Conservation (phyloP, 306 rosid species). For the Datisca glomerata region DNA sequence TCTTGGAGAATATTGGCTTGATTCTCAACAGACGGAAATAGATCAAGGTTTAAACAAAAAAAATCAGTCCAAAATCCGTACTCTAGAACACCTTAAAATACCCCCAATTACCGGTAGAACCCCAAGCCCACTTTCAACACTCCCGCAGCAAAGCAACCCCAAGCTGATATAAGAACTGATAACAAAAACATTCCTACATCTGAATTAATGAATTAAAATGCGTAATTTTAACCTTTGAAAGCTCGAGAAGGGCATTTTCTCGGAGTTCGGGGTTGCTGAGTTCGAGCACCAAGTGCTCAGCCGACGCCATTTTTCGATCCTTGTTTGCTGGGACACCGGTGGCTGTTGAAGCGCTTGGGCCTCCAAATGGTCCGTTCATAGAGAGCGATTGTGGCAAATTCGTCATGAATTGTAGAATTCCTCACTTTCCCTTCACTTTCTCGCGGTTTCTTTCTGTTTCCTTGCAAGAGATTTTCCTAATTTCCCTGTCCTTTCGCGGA, state of each 20-base stretch:
- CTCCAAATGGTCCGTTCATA: conserved; percentile 34
- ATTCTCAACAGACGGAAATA: no score
- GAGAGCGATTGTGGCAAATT: conserved; percentile 9
- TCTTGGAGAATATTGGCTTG: no score
- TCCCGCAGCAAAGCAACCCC: background rate
- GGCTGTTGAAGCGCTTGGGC: conserved; percentile 16
- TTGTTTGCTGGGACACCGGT: conserved; percentile 21
- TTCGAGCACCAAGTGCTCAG: conserved; percentile 45
- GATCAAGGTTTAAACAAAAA: no score
- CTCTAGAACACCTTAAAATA: no score
- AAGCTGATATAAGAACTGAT: background rate
- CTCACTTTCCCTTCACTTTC: no score
- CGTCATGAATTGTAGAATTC: no score
- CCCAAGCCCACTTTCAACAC: background rate
- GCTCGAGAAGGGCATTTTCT: conserved; percentile 49
- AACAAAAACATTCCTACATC: background rate
- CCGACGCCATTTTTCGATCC: conserved; percentile 56
- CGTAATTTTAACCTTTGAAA: conserved; percentile 31
- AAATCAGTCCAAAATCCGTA: no score
- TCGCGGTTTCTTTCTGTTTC: no score
- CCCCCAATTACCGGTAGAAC: no score
- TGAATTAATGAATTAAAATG: no score
- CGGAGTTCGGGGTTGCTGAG: conserved; percentile 51
- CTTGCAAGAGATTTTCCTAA: no score
- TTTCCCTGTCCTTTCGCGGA: no score